Base-by-base conservation (phyloP, 2,329 filamentous ascomycete species). In the Harringtonia aguacate region DNA sequence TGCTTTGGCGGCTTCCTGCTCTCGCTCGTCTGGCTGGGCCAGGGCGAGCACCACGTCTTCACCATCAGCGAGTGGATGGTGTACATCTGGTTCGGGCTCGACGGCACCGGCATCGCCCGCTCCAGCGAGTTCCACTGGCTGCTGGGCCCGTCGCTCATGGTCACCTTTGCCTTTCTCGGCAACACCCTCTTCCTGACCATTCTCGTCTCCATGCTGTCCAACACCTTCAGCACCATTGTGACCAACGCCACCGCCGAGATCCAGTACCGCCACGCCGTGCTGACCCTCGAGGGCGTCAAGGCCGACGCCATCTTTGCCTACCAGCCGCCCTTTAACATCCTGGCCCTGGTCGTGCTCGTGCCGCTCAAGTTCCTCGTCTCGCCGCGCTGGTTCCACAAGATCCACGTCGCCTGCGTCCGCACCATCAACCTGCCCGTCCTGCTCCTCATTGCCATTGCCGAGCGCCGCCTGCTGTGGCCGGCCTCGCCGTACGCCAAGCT, bases 101-200 rank as follows among this genome's bases (percentile, higher is more conserved):
- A 92, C 53, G 86, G 76, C 8, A 78, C 72, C 4, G 77, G 77
- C 8, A 79, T 81, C 35, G 69, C 77, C 39, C 61, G 68, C 50
- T 76, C 75, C 45, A 70, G 74, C 20, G 77, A 86, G 46, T 86
- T 92, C 56, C 86, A 94, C 62, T 77, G 77, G 69, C 64, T 88
- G n/a, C 68, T 92, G 1, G 86, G 86, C 1, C 86, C 86, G 0
- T 71, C 77, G 3, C 65, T 92, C 21, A 92, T 92, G 84, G 73
- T 92, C 44, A 73, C 83, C 15, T 94, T 92, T 58, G 82, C 86
- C 2, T 92, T 92, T 59, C 69, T 94, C 4, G 86, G 86, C 35
- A 92, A 92, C 62, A 92, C 85, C 0, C 73, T 92, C 44, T 94
- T 92, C 64, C 71, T 94, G n/a, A 92, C 86, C 3, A 87, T 94